Evolutionary conservation across 192 early-diverging fungal species (phyloP), one percentile per base, ranked within the genome.

Genomic region (Piromyces sp.): DNA sequence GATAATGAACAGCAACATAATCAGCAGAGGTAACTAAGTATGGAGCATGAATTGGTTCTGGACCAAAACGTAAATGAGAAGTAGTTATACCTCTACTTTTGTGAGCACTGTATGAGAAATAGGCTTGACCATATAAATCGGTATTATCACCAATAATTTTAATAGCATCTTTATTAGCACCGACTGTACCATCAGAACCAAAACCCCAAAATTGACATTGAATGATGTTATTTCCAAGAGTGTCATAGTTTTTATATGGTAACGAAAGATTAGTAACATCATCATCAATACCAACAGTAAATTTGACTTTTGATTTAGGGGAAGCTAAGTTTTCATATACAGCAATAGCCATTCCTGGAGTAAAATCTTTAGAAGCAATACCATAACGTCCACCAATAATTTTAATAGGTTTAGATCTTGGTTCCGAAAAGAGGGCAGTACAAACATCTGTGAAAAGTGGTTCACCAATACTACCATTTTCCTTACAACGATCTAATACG

Each of bases 401-500:
- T 68, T 9, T 68, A n/a, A 68, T 68, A 9, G 51, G 51, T 68
- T n/a, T 68, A 9, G 51, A 68, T 11, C 26, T 9, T n/a, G 51
- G 51, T 68, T 80, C 85, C 40, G 91, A 84, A 81, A 93, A 90
- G 84, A 94, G 92, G 26, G 91, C 87, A 29, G 93, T 89, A 0
- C 93, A 91, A 79, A 97, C 90, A 84, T 97, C 95, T 38, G 96
- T 87, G 88, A 95, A 95, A 78, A 97, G 85, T 30, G 94, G 93
- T 30, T 93, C 94, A 92, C 93, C 95, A 30, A 89, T 85, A 80
- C 90, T 90, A 28, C 92, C 86, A 82, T 88, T 85, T 51, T 88
- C 90, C 7, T 85, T 83, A 13, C 89, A 87, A 81, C 91, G 92
- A 79, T 94, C 93, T 29, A 97, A 86, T 30, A 98, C 92, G 16